Base-by-base conservation (phyloP, 495 filamentous ascomycete genomes). In the Penicillium psychrofluorescens region DNA sequence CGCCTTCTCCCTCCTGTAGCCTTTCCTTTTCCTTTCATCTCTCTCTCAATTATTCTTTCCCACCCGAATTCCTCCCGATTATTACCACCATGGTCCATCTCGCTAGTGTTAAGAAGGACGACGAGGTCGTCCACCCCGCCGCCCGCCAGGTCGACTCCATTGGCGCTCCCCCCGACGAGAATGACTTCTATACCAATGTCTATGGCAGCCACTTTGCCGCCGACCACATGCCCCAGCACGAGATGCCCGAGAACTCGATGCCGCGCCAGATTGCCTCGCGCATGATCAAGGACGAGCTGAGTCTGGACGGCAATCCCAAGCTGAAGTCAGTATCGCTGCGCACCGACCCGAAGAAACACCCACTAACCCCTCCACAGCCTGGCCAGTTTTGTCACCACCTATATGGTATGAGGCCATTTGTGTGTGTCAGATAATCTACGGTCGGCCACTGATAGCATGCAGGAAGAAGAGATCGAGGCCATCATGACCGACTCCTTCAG, bases 251-350 rank as follows among this genome's bases (percentile, higher is more conserved):
- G 55, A 51, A 63, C 7, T 86, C 91, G 64, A 91, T 91, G 88
- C 88, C 88, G 35, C 83, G 80, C 46, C 86, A 94, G 53, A 73
- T 91, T n/a, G 89, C 89, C 10, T 90, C 94, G 63, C 84, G 88
- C 35, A 86, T 95, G 87, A 95, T 95, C 70, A 90, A 89, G 68
- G 90, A 95, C 58, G 88, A 95, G 56, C 64, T 95, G 54, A 89
- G 83, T 51, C 66, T 95, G 48, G 89, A 95, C 61, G 86, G 86
- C n/a, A 94, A 90, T 44, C 85, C 86, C 9, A 85, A 86, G 76
- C 75, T 90, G 46, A 90, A 94, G 80, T 85, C 76, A 52, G 81
- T 62, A 7, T 46, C 41, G 14, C 29, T 84, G 68, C 43, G 64
- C 41, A 33, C n/a, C 11, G 13, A 34, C 35, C 35, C 8, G 15